Evolutionary conservation across 106 monocot species (phyloP).

Genomic region (Iris macrosiphon): DNA sequence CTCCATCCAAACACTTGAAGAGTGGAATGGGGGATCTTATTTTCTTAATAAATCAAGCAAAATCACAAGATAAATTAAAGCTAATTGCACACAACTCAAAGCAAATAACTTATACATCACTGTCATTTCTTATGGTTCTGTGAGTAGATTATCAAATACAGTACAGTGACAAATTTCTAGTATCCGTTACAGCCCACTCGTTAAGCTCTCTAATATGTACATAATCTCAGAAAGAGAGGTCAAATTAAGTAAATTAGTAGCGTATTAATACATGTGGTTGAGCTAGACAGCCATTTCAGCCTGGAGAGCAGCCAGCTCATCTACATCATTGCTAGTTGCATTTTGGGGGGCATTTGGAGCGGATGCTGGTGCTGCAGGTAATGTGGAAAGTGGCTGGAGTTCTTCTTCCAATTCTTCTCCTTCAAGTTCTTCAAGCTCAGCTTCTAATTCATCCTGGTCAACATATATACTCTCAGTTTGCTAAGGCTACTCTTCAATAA

Average conservation of each 20-base stretch:
- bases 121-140: no score
- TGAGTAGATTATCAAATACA: no score
- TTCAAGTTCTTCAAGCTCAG: conserved; percentile 53
- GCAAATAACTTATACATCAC: no score
- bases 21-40: no score
- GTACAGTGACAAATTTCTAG: no score
- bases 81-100: no score
- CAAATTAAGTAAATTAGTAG: neutral
- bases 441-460: conserved; percentile 57
- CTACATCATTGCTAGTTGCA: neutral
- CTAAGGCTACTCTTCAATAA: neutral
- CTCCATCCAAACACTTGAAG: no score
- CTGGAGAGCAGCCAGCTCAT: conserved; percentile 6
- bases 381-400: conserved; percentile 3
- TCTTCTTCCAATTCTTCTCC: conserved; percentile 19
- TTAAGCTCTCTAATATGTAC: neutral
- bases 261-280: neutral
- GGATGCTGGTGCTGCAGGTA: neutral
- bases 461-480: neutral
- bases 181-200: no score
- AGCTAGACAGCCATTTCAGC: conserved; percentile 3
- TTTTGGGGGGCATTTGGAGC: neutral
- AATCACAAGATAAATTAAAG: no score
- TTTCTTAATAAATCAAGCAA: no score
- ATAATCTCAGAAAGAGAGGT: neutral